phyloP scores from a whole-genome alignment of 2,329 filamentous ascomycete species.

The Aureobasidium pullulans region DNA sequence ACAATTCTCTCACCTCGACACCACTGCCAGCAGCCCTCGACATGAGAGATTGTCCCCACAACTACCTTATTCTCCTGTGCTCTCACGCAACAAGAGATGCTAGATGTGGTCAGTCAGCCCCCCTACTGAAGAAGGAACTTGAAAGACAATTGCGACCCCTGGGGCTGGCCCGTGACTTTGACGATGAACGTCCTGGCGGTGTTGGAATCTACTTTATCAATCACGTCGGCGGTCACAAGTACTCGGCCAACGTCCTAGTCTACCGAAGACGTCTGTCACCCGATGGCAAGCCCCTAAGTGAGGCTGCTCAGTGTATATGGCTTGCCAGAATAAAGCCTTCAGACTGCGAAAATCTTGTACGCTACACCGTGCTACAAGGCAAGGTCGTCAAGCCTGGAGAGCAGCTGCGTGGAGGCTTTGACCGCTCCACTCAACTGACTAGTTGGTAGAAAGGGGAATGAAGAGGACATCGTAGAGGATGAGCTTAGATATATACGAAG shows the following conservation, averaged over 20 bases:
- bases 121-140: conserved; percentile 78
- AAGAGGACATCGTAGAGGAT: neutral
- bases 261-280: conserved; percentile 56
- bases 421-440: conserved; percentile 68
- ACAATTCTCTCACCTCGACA: conserved; percentile 5
- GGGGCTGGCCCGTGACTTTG: conserved; percentile 76
- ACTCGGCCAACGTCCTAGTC: conserved; percentile 87
- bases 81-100: conserved; percentile 91
- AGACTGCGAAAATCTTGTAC: conserved; percentile 87
- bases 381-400: conserved; percentile 85
- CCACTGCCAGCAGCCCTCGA: conserved; percentile 35
- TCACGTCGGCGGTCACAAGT: conserved; percentile 95
- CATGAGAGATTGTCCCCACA: conserved; percentile 67
- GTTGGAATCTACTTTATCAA: conserved; percentile 95
- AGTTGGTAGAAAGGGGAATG: conserved; percentile 61
- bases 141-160: conserved; percentile 80
- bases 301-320: conserved; percentile 86
- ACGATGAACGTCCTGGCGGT: conserved; percentile 83
- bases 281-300: conserved; percentile 17
- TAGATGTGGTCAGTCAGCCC: conserved; percentile 88
- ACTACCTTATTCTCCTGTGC: conserved; percentile 83
- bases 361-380: conserved; percentile 83
- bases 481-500: conserved; percentile 1
- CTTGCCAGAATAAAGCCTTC: conserved; percentile 75
- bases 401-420: conserved; percentile 85